phyloP scores from a whole-genome alignment of 2,329 filamentous ascomycete species.

The Davidsoniella virescens region DNA sequence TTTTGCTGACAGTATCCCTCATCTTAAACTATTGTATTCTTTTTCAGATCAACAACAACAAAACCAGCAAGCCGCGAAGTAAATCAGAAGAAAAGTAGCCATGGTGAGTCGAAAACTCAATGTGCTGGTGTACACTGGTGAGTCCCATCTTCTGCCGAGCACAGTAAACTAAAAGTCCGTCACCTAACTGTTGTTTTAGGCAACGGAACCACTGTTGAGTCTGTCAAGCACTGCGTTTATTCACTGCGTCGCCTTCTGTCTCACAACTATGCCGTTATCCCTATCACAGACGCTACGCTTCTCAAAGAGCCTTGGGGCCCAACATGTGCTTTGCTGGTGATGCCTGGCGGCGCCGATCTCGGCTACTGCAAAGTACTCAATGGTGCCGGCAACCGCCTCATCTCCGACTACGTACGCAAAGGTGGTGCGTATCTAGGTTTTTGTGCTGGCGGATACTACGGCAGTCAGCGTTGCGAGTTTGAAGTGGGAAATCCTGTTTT shows the following conservation, averaged over 20 bases:
- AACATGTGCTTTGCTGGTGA: slow-evolving; percentile 74
- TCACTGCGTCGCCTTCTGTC: slow-evolving; percentile 73
- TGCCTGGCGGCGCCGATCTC: slow-evolving; percentile 87
- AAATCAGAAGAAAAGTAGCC: slow-evolving; percentile 7
- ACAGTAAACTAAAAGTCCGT: slow-evolving; percentile 16
- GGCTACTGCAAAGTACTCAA: slow-evolving; percentile 81
- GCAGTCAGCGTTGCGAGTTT: slow-evolving; percentile 67
- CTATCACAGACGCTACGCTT: slow-evolving; percentile 60
- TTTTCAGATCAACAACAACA: too few species aligned
- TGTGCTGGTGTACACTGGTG: slow-evolving; percentile 83
- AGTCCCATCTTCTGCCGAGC: slow-evolving; percentile 14
- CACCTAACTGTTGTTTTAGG: slow-evolving; percentile 32
- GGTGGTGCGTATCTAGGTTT: slow-evolving; percentile 82
- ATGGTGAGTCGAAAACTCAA: slow-evolving; percentile 66
- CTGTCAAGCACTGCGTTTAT: slow-evolving; percentile 77
- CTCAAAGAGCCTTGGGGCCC: slow-evolving; percentile 83
- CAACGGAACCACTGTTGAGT: slow-evolving; percentile 71
- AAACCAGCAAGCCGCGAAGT: too few species aligned
- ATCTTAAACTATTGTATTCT: not conserved
- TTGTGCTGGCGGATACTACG: slow-evolving; percentile 92
- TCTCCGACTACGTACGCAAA: slow-evolving; percentile 67
- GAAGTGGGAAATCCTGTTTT: slow-evolving; percentile 61
- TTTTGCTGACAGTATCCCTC: not conserved
- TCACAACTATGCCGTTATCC: slow-evolving; percentile 83
- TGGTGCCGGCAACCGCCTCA: slow-evolving; percentile 70